Base-by-base conservation (phyloP, 2,329 filamentous ascomycete species). In the Cladosporium sp. region DNA sequence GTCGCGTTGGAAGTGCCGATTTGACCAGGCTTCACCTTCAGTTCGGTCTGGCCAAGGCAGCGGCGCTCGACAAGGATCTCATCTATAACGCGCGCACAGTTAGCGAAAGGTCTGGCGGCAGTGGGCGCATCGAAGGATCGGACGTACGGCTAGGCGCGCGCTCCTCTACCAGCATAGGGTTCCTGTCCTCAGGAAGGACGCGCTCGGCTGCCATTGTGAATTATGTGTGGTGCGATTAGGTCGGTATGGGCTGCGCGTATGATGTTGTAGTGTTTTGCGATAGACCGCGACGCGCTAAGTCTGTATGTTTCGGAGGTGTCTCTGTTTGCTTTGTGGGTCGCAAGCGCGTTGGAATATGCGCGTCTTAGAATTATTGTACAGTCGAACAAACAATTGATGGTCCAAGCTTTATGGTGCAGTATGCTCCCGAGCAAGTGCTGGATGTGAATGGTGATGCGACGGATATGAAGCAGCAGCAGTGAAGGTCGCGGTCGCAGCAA, bases 41-140 rank as follows among this genome's bases (percentile, higher is more conserved):
- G 85, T 79, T 96, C 91, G 26, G 95, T 99, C 80, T 97, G 93
- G 56, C 94, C 95, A 54, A 99, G 85, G 71, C 94, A 91, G 75
- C 95, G 91, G 75, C 93, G 89, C 78, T 89, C 83, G 69, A 97
- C 87, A 64, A 97, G 88, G 25, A 81, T 80, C 66, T 65, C 63
- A 65, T 65, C 63, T 65, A 26, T 16, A 59, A 14, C 21, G 54
- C 63, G 54, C 36, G 23, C 54, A 39, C n/a, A 13, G 32, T 65
- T 59, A 65, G 63, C 28, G 21, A 36, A 58, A 36, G 43, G 39
- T 49, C 25, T 30, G 21, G 56, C 63, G 48, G 39, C 18, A n/a
- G 18, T 21, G 21, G 54, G 46, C 63, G 63, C 56, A 59, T 36
- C 16, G 43, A 39, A 58, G n/a, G 25, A 18, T 16, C 28, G 16